phyloP scores from a whole-genome alignment of 2,329 filamentous ascomycete species.

The Fusarium succisae region DNA sequence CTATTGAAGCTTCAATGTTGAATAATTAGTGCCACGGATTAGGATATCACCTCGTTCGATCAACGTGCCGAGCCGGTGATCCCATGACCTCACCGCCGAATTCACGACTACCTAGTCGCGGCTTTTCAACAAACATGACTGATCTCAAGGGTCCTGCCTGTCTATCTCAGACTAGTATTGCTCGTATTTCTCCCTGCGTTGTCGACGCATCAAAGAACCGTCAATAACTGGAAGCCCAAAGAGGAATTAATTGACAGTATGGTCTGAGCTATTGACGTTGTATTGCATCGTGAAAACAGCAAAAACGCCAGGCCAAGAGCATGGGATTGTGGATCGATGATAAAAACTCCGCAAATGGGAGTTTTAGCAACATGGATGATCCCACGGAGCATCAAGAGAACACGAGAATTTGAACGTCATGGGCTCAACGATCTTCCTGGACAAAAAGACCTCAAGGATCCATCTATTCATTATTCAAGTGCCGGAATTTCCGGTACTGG shows the following conservation, averaged over 20 bases:
- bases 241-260: conserved; percentile 9
- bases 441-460: conserved; percentile 14
- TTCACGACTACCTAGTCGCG: not conserved
- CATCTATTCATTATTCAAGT: not conserved
- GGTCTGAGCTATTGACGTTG: conserved; percentile 15
- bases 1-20: not conserved
- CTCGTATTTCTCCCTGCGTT: conserved; percentile 37
- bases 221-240: conserved; percentile 5
- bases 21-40: not conserved
- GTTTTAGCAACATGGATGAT: conserved; percentile 23
- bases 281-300: not conserved
- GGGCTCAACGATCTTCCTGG: conserved; percentile 6
- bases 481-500: conserved; percentile 16
- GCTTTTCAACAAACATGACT: not conserved
- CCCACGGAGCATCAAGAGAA: not conserved
- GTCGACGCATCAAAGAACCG: conserved; percentile 11
- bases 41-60: conserved; percentile 11
- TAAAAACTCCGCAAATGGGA: conserved; percentile 24
- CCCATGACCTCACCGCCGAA: conserved; percentile 34
- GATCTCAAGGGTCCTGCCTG: conserved; percentile 14
- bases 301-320: not conserved
- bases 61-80: not conserved
- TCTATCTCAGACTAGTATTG: conserved; percentile 13
- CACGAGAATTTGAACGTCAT: conserved; percentile 31
- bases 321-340: conserved; percentile 14